Evolutionary conservation across 1,139 yeast species (phyloP).

Genomic region (Candida tetrigidarum): DNA sequence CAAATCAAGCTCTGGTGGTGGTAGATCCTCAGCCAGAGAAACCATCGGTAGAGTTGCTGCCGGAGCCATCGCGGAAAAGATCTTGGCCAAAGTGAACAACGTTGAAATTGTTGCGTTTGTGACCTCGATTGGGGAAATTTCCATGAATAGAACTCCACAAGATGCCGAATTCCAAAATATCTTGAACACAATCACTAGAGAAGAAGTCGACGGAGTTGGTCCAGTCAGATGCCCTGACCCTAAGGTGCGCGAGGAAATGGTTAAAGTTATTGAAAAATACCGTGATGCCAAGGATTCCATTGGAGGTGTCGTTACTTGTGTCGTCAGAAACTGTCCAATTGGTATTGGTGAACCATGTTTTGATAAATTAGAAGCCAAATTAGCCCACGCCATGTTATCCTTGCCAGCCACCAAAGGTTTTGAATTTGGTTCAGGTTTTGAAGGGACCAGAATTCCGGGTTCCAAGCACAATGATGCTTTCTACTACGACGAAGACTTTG

Average conservation of each 20-base stretch:
- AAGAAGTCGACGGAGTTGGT: slow-evolving; percentile 82
- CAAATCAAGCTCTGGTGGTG: slow-evolving; percentile 96
- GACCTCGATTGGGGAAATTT: slow-evolving; percentile 80
- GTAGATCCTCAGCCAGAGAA: slow-evolving; percentile 96
- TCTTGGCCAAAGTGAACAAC: slow-evolving; percentile 70
- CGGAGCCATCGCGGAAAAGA: slow-evolving; percentile 97
- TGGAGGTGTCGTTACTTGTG: slow-evolving; percentile 98
- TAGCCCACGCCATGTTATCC: slow-evolving; percentile 98
- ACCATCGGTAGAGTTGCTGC: slow-evolving; percentile 99
- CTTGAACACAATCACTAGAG: slow-evolving; percentile 80
- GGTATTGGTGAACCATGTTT: slow-evolving; percentile 98
- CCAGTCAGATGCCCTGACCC: slow-evolving; percentile 95
- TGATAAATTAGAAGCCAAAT: slow-evolving; percentile 90
- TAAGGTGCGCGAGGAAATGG: slow-evolving; percentile 75
- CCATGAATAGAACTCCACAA: slow-evolving; percentile 75
- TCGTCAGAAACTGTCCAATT: slow-evolving; percentile 87
- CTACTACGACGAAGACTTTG: slow-evolving; percentile 54
- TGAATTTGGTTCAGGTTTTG: slow-evolving; percentile 95
- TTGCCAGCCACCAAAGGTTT: slow-evolving; percentile 98
- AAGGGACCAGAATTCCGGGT: slow-evolving; percentile 89
- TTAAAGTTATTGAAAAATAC: slow-evolving; percentile 81
- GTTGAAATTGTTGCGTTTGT: slow-evolving; percentile 98
- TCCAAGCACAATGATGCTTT: slow-evolving; percentile 94
- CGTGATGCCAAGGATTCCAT: slow-evolving; percentile 90
- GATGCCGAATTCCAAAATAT: slow-evolving; percentile 66